These are phyloP conservation scores for Candida sithepensis DNA, from an alignment of 805 yeast genomes.

Conservation along the genomic window DNA sequence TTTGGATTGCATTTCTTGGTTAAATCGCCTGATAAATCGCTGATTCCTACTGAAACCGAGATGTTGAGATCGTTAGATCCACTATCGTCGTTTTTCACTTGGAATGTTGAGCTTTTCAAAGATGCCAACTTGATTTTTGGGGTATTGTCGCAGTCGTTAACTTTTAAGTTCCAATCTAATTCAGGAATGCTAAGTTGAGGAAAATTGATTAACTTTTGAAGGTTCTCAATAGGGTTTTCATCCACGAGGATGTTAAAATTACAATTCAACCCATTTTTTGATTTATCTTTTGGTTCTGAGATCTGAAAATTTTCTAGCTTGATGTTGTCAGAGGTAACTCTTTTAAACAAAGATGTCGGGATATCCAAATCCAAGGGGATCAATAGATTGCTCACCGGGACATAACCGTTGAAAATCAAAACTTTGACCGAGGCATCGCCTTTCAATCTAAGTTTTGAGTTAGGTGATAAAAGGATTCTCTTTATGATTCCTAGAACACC, in stretches of 20 bases:
- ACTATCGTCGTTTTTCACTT: conserved; percentile 1
- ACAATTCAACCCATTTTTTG: conserved; percentile 23
- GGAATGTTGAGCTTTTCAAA: conserved; percentile 14
- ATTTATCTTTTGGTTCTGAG: conserved; percentile 15
- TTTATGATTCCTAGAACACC: conserved; percentile 33
- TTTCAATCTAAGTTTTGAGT: conserved; percentile 28
- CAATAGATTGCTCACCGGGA: conserved; percentile 30
- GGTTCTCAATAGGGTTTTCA: conserved; percentile 14
- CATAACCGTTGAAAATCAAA: conserved; percentile 29
- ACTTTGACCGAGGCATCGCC: conserved; percentile 34
- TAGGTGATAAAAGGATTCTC: conserved; percentile 29
- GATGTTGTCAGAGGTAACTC: conserved; percentile 18
- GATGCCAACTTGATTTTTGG: conserved; percentile 30
- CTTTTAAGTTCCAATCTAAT: conserved; percentile 33
- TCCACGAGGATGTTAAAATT: conserved; percentile 14
- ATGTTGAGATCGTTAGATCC: conserved; percentile 7
- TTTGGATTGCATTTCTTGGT: conserved; percentile 8
- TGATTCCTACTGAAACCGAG: conserved; percentile 11
- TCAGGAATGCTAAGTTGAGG: conserved; percentile 29
- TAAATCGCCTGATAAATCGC: conserved; percentile 6
- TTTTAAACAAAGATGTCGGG: conserved; percentile 20
- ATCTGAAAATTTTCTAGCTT: conserved; percentile 24
- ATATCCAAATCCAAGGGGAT: conserved; percentile 31
- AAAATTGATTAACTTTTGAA: conserved; percentile 7
- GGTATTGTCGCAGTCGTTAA: conserved; percentile 34